These are phyloP conservation scores for Ganoderma leucocontextum DNA, from an alignment of 1,284 basidiomycete genomes.

Conservation along the genomic window DNA sequence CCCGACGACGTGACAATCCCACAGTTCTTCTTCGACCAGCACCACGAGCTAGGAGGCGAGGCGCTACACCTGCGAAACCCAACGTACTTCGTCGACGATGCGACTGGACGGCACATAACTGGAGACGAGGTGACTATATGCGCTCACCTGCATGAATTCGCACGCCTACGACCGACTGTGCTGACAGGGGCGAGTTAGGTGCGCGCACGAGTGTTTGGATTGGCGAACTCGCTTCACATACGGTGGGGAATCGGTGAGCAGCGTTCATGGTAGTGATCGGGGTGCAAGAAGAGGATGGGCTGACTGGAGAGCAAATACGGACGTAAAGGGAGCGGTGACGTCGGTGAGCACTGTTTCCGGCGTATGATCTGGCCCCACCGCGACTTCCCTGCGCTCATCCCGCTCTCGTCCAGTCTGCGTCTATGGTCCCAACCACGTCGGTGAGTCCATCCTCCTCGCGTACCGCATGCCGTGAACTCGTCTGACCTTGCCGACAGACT, in stretches of 20 bases:
- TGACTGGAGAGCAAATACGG: constrained; percentile 2
- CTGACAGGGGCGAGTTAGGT: constrained; percentile 45
- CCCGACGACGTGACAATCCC: constrained; percentile 77
- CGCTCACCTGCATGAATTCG: constrained; percentile 45
- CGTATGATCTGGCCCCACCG: background rate
- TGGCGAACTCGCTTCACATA: constrained; percentile 68
- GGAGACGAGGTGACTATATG: constrained; percentile 30
- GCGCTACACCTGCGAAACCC: constrained; percentile 49
- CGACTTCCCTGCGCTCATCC: constrained; percentile 3
- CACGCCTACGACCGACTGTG: constrained; percentile 14
- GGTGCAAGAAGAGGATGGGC: background rate
- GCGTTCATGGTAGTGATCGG: background rate
- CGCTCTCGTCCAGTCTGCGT: constrained; percentile 59
- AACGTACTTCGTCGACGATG: constrained; percentile 74
- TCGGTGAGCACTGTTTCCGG: constrained; percentile 54
- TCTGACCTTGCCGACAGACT: constrained; percentile 57
- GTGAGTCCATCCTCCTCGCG: constrained; percentile 36
- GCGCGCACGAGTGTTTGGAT: constrained; percentile 58
- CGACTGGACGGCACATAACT: constrained; percentile 51
- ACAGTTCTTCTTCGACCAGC: constrained; percentile 75
- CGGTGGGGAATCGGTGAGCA: constrained; percentile 56
- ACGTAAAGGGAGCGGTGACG: constrained; percentile 47
- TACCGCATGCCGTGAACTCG: background rate
- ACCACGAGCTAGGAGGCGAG: constrained; percentile 51
- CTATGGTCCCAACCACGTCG: constrained; percentile 74